Base-by-base conservation (phyloP, 768 basidiomycete species). In the Paxillus involutus region DNA sequence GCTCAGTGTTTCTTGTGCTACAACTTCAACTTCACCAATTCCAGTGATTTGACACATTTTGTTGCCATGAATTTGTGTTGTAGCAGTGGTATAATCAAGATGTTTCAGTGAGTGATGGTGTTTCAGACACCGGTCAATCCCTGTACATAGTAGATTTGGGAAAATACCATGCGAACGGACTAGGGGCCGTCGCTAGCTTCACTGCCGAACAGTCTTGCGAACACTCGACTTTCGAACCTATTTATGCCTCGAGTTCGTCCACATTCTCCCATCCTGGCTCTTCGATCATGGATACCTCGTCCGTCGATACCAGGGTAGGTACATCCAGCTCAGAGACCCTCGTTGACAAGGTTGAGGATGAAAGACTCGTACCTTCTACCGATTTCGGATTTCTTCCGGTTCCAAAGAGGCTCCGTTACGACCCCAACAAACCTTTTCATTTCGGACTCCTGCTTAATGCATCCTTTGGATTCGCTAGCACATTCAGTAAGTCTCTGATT, bases 351-450 rank as follows among this genome's bases (percentile, higher is more conserved):
- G 33, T 21, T 30, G 45, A 47, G 17, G 17, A 17, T 16, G 30
- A 39, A 2, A 19, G 32, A 33, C n/a, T 21, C 21, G 43, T 43
- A 17, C 43, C 57, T 1, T 47, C 59, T 1, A 77, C 68, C 47
- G 86, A 89, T 60, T 84, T 88, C 61, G 79, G 81, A 13, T 72
- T 89, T 55, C 57, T 89, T 8, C 86, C 85, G 0, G 85, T 89
- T 30, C 88, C 88, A 0, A 72, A 68, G 57, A 66, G 73, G 36
- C 69, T 85, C 5, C 80, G 77, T 47, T 83, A 83, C 56, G 68
- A 83, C 62, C 75, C 80, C 12, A 58, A 74, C 5, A 76, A 70
- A 16, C 80, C 81, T 0, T 78, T 78, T 36, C 70, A 79, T 52
- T 85, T 86, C 58, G 80, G 80, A 4, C 47, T 81, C 10, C 33